Percentiles rank a stretch among this genome's conserved stretches.
Conservation (phyloP, 2,329 filamentous ascomycete genomes). For the Colletotrichum chrysophilum region DNA sequence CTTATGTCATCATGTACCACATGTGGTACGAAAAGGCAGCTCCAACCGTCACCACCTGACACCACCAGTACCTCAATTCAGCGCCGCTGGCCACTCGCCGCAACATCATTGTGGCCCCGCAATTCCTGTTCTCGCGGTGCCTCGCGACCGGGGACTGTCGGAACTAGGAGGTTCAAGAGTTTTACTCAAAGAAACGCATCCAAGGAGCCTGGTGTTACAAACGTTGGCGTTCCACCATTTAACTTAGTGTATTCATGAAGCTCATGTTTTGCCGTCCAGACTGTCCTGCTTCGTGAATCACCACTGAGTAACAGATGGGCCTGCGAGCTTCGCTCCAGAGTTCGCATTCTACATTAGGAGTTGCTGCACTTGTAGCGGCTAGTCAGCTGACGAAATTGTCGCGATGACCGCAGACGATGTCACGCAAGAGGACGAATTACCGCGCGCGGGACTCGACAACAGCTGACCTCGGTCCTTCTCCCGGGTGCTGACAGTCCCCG, state of each 20-base stretch:
- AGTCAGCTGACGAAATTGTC: background rate
- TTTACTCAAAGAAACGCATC: background rate
- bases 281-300: background rate
- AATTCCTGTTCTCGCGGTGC: background rate
- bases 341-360: background rate
- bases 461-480: background rate
- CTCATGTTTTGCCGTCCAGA: background rate
- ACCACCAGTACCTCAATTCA: no score
- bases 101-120: background rate
- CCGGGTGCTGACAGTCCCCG: background rate
- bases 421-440: background rate
- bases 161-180: background rate
- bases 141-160: background rate
- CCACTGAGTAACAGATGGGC: background rate
- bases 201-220: background rate
- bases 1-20: no score
- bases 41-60: no score
- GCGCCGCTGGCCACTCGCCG: no score
- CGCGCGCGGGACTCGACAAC: background rate
- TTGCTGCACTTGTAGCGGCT: background rate
- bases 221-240: background rate
- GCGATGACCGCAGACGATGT: background rate
- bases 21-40: no score
- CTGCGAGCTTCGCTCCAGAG: background rate
- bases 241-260: background rate